Conservation (phyloP, 2,329 filamentous ascomycete species). For the Colletotrichum musae region DNA sequence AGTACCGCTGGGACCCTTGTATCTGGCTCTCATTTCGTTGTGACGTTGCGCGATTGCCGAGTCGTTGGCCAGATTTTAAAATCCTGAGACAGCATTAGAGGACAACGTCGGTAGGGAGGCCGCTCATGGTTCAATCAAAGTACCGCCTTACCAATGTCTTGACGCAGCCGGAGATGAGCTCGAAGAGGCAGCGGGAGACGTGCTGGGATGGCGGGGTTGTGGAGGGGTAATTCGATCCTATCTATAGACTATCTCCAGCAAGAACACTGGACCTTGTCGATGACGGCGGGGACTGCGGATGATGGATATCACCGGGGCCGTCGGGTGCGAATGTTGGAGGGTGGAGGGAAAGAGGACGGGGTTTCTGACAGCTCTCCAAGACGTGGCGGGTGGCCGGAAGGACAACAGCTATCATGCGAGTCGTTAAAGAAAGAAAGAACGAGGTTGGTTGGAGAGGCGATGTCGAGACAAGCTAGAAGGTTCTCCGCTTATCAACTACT, state of each 20-base stretch:
- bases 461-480: slow-evolving; percentile 25
- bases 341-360: too few relatives aligned
- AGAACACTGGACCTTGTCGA: too few relatives aligned
- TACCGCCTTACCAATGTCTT: neutral
- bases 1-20: slow-evolving; percentile 81
- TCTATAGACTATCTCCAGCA: slow-evolving; percentile 18
- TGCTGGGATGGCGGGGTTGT: slow-evolving; percentile 24
- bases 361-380: too few relatives aligned
- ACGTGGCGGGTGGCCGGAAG: too few relatives aligned
- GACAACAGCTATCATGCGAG: too few relatives aligned
- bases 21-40: slow-evolving; percentile 77
- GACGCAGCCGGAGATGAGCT: slow-evolving; percentile 23
- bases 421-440: too few relatives aligned
- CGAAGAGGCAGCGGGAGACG: slow-evolving; percentile 8
- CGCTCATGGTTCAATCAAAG: neutral
- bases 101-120: neutral
- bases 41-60: neutral
- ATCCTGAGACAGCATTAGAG: neutral
- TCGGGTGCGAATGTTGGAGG: too few relatives aligned
- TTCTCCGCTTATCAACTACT: slow-evolving; percentile 32
- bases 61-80: neutral
- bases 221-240: slow-evolving; percentile 23
- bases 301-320: too few relatives aligned
- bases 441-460: neutral
- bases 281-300: too few relatives aligned